Percentiles rank a stretch among this genome's conserved stretches.
These are phyloP conservation scores for Cyclocybe aegerita DNA, from an alignment of 768 basidiomycete genomes.

Conservation along the genomic window DNA sequence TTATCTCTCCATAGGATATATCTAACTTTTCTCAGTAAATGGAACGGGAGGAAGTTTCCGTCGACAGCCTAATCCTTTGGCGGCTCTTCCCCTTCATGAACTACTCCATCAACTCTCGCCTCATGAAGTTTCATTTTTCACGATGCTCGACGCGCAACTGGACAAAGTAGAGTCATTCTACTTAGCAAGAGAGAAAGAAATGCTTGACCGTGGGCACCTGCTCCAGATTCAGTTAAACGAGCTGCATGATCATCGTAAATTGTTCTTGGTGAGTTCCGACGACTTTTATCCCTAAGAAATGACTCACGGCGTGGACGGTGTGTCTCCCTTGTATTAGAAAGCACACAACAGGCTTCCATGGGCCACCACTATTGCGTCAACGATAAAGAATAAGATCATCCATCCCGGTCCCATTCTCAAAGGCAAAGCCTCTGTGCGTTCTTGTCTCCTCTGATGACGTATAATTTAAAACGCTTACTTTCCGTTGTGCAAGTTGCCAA, in stretches of 20 bases:
- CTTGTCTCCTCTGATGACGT: no score
- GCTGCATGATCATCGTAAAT: constrained; percentile 64
- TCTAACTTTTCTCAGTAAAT: neutral
- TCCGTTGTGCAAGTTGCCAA: no score
- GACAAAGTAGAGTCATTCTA: constrained; percentile 89
- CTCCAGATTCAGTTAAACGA: constrained; percentile 74
- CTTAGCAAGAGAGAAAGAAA: constrained; percentile 63
- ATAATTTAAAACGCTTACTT: no score
- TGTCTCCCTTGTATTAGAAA: constrained; percentile 9
- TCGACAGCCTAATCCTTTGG: constrained; percentile 17
- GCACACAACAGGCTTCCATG: constrained; percentile 16
- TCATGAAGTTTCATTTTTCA: constrained; percentile 71
- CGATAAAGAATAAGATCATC: constrained; percentile 12
- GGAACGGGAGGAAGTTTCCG: neutral
- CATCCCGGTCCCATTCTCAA: neutral
- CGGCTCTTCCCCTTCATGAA: constrained; percentile 38
- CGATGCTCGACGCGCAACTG: constrained; percentile 73
- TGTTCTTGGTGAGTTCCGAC: constrained; percentile 49
- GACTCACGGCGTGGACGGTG: neutral
- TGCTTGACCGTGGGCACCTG: constrained; percentile 41
- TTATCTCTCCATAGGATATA: neutral
- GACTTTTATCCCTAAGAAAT: neutral
- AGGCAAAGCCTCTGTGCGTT: no score
- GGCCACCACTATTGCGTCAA: constrained; percentile 11
- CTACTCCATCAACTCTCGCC: constrained; percentile 58